Percentiles rank a stretch among this genome's conserved stretches.
phyloP scores from a whole-genome alignment of 768 basidiomycete species.

The Russula brevipes region DNA sequence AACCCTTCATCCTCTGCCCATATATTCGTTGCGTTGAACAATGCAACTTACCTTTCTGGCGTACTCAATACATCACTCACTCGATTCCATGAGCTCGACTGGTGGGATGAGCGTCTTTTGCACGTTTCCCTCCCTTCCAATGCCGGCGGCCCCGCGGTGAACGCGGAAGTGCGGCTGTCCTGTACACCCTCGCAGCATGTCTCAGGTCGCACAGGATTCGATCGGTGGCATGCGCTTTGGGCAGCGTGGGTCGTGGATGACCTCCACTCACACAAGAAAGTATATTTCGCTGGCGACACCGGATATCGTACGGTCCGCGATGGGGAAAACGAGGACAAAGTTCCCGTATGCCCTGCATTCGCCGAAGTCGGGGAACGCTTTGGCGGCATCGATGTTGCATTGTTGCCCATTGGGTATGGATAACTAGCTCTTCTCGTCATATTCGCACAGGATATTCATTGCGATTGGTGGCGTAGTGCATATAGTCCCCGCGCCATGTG shows the following conservation, averaged over 20 bases:
- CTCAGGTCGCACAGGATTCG: conserved; percentile 45
- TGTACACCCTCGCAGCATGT: conserved; percentile 66
- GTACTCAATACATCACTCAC: conserved; percentile 31
- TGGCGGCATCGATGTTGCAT: conserved; percentile 60
- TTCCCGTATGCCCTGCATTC: conserved; percentile 67
- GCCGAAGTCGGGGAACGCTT: conserved; percentile 59
- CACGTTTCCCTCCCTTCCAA: conserved; percentile 30
- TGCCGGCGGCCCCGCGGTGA: not conserved
- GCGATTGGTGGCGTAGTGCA: conserved; percentile 42
- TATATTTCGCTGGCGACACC: conserved; percentile 69
- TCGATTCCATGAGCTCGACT: conserved; percentile 44
- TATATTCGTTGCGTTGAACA: conserved; percentile 46
- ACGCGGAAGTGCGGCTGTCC: conserved; percentile 41
- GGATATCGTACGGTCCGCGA: conserved; percentile 48
- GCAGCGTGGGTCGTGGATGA: conserved; percentile 59
- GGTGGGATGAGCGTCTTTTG: conserved; percentile 41
- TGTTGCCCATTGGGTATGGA: conserved; percentile 64
- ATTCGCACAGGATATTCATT: not conserved
- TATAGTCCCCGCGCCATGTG: conserved; percentile 52
- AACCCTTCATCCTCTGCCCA: conserved; percentile 31
- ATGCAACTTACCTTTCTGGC: conserved; percentile 32
- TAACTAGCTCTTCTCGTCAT: not conserved
- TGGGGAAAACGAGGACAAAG: conserved; percentile 45
- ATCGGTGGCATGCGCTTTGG: conserved; percentile 59
- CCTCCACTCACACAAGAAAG: conserved; percentile 43